Conservation (phyloP, 1,284 basidiomycete genomes). For the Naganishia cerealis region DNA sequence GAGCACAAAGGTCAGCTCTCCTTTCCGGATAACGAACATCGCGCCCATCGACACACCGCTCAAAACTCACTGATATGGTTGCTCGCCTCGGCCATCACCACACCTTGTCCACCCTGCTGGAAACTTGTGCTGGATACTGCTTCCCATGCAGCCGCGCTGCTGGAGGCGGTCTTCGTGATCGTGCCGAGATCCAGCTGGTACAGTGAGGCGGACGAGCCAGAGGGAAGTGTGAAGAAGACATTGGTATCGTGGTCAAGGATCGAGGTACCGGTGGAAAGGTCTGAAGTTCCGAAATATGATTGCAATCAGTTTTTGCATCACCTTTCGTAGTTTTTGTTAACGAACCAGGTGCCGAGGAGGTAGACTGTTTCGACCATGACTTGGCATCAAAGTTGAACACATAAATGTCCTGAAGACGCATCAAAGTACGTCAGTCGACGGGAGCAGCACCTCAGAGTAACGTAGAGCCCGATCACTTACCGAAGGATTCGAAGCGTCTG, state of each 20-base stretch:
- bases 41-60: neutral
- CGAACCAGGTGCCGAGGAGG: constrained; percentile 43
- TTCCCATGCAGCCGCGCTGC: constrained; percentile 63
- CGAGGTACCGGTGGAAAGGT: constrained; percentile 52
- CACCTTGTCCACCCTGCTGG: constrained; percentile 49
- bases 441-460: neutral
- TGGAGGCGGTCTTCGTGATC: constrained; percentile 62
- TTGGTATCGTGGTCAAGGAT: constrained; percentile 88
- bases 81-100: constrained; percentile 46
- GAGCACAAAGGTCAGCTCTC: constrained; percentile 12
- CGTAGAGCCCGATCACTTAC: constrained; percentile 39
- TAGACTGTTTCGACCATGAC: constrained; percentile 53
- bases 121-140: constrained; percentile 62
- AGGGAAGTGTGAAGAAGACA: constrained; percentile 61
- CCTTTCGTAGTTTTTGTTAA: neutral
- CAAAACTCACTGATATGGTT: constrained; percentile 50
- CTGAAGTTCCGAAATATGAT: constrained; percentile 8
- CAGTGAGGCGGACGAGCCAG: constrained; percentile 37
- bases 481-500: constrained; percentile 65
- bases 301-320: neutral
- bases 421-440: neutral
- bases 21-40: neutral
- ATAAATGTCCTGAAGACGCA: constrained; percentile 47
- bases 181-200: constrained; percentile 68
- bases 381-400: constrained; percentile 51